Evolutionary conservation across 371 early-diverging fungal genomes (phyloP), one percentile per base, ranked within the genome.

Genomic region (Nematocida major): DNA sequence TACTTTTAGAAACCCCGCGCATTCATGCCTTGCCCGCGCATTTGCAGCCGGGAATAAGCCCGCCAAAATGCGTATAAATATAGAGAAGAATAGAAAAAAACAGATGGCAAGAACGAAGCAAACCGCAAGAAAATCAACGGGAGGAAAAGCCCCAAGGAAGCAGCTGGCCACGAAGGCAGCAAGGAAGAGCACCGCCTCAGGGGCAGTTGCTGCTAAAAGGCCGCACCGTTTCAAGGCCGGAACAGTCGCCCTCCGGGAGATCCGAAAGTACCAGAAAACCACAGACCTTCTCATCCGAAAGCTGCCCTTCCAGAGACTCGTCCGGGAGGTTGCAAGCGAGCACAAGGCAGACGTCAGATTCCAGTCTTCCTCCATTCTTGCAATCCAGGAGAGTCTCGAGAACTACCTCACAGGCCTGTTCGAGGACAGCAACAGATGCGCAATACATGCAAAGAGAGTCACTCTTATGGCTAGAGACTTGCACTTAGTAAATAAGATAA

Each of bases 351-450:
- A 95, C 84, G 87, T 96, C 59, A 91, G 95, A 81, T 96, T 95
- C 90, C 94, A 95, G 87, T 90, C 91, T 48, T 92, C 93, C 47
- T 95, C 96, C 79, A 92, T 96, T 81, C 91, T 91, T 81, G 94
- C 95, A 43, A 90, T 97, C 43, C 97, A 97, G 87, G 98, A 97
- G 87, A 94, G 95, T 68, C 87, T 93, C 57, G 98, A 97, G 87
- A 92, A 93, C 67, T 95, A 93, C 87, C 89, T 96, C 68, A 95
- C 92, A 76, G 85, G 87, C 39, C 87, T 95, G 66, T 95, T 95
- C 84, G 95, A 95, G 85, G 78, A 78, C 69, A 49, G 67, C 54
- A 36, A 68, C 34, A 79, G 86, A 91, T 93, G 93, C 80, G 93
- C 94, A 0, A 89, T 92, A 54, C 94, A 95, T 79, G 93, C 93